These are phyloP conservation scores for Neurospora sp. DNA, from an alignment of 2,329 filamentous ascomycete species.

Conservation along the genomic window DNA sequence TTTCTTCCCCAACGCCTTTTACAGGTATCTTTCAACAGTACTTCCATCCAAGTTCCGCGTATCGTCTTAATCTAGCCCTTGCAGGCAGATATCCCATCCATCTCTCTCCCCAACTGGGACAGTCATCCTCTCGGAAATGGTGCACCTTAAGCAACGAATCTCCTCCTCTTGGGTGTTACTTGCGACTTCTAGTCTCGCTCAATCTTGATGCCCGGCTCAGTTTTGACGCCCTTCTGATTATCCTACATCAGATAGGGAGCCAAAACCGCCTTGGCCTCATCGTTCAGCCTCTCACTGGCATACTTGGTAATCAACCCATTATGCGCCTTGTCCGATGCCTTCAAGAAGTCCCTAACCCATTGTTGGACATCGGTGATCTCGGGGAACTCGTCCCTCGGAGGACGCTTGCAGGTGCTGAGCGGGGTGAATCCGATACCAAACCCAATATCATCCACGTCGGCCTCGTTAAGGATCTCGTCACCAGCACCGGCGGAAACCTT, in stretches of 20 bases:
- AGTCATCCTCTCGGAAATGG: not conserved
- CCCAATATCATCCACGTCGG: slow-evolving; percentile 87
- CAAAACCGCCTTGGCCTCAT: slow-evolving; percentile 46
- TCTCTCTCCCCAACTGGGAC: not conserved
- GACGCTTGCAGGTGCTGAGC: slow-evolving; percentile 77
- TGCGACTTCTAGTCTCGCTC: not conserved
- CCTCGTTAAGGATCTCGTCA: slow-evolving; percentile 71
- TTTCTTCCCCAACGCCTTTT: not conserved
- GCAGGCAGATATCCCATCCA: not conserved
- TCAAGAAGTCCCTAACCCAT: slow-evolving; percentile 75
- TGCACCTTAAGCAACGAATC: not conserved
- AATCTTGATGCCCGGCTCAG: not conserved
- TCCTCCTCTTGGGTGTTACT: not conserved
- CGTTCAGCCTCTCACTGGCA: slow-evolving; percentile 59
- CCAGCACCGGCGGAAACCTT: slow-evolving; percentile 51
- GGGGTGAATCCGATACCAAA: slow-evolving; percentile 94
- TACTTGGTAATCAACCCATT: slow-evolving; percentile 60
- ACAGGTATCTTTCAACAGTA: not conserved
- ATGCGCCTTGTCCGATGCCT: slow-evolving; percentile 65
- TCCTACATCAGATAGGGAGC: slow-evolving; percentile 37
- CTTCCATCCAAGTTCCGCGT: not conserved
- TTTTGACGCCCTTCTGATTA: not conserved
- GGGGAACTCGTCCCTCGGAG: slow-evolving; percentile 70
- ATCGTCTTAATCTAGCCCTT: not conserved
- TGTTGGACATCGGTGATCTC: slow-evolving; percentile 71